Evolutionary conservation across 164 flowering plant species (phyloP), one percentile per base, ranked within the genome.

Genomic region (Vitis cinerea): DNA sequence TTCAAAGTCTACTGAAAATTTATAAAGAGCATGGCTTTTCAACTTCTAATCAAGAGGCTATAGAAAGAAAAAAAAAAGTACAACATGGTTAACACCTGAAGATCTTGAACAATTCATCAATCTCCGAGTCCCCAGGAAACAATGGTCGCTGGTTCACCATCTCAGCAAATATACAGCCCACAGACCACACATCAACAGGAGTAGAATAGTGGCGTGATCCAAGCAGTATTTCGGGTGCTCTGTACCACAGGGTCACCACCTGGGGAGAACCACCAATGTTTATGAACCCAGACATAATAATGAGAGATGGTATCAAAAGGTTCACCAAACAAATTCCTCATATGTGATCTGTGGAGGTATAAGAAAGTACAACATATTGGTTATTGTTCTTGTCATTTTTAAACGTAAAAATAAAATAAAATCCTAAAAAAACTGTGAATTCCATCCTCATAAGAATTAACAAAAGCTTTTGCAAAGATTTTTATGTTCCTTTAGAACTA

Each of bases 161-260:
- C 85, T 95, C 99, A 72, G 98, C 95, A 87, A 95, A 95, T 82
- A 95, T 95, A 75, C 99, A 95, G 57, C 99, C 99, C 71, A 93
- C 94, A 10, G 99, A 95, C 99, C 99, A 95, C 60, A 93, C 84
- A 87, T 95, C 99, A 65, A 95, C 98, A 4, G 98, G 98, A 53
- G 99, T 95, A 11, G 98, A 93, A 80, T 95, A 95, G 79, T 93
- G 98, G 48, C 89, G 93, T 52, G 97, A 90, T 56, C 99, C 99
- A 65, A 95, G 97, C 65, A 95, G 86, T 77, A 95, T 93, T 73
- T 95, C 99, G 31, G 99, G 99, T 63, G 99, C 99, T 83, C 99
- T 83, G 76, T 95, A 95, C 98, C 99, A 95, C 29, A 95, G 79
- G 9, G 99, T 93, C 63, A 94, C 98, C 74, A 94, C 98, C 98